Evolutionary conservation across 176 grass and related monocot genomes (phyloP), one percentile per base, ranked within the genome.

Genomic region (Poa annua): DNA sequence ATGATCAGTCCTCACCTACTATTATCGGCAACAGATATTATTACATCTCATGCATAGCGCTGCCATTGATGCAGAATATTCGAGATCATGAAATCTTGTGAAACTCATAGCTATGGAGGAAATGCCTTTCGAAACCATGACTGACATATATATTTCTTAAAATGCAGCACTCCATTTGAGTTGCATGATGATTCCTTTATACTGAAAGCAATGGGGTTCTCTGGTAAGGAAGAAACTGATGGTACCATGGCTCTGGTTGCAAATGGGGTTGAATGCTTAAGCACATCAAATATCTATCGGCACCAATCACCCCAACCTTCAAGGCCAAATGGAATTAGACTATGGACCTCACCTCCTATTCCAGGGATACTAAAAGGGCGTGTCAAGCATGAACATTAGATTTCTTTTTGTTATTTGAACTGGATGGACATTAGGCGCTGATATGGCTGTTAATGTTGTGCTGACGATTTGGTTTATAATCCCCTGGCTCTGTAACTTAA

Each of bases 121-220:
- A 41, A 63, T 13, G 47, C 16, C 24, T 78, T 78, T n/a, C 5
- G 42, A 26, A 75, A 80, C 29, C 49, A 50, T 56, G 80, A 11
- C 56, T 86, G 66, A 86, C 84, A 39, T n/a, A 6, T 71, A 33
- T 66, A 52, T 73, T 83, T 86, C 25, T 79, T n/a, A 86, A 86
- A 83, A 83, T 86, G 85, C 83, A 98, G 96, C 68, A 98, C 96
- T 29, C 96, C 96, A 9, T 98, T 96, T 57, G 91, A 96, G 83
- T 85, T 98, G 72, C 96, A 95, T 19, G 96, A 98, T 76, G 96
- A 98, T 92, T 90, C 90, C 5, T 96, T 89, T 86, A 91, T 98
- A 38, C 65, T 98, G 53, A 93, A 98, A 89, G 96, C 91, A 89
- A 93, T 98, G 96, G 88, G 93, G 71, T 87, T 93, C 66, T 85